A percentile compares a stretch with the other conserved stretches of the same genome.
Conservation (phyloP, 768 basidiomycete genomes). For the Suillus weaverae region DNA sequence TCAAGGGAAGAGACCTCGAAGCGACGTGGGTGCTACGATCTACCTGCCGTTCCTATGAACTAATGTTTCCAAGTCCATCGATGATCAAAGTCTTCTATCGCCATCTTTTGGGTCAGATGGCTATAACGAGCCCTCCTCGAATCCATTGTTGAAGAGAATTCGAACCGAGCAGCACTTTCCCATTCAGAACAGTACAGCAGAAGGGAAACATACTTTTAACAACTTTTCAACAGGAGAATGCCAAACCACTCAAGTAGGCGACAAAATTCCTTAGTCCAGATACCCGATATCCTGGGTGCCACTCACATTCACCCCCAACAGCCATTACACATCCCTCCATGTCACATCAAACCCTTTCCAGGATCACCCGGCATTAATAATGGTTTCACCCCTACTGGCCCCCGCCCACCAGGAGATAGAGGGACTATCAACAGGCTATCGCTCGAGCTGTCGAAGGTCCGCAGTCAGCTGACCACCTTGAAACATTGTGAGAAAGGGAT, state of each 20-base stretch:
- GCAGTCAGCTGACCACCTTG: constrained; percentile 22
- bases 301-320: background rate
- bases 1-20: constrained; percentile 3
- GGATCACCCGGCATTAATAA: background rate
- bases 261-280: background rate
- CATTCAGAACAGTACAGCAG: background rate
- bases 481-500: constrained; percentile 26
- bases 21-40: background rate
- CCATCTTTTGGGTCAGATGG: background rate
- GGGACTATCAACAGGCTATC: constrained; percentile 16
- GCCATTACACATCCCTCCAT: background rate
- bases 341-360: background rate
- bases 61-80: background rate
- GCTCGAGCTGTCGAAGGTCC: constrained; percentile 30
- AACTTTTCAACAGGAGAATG: background rate
- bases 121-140: background rate
- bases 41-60: background rate
- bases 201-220: background rate
- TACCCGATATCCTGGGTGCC: background rate
- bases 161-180: background rate
- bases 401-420: background rate
- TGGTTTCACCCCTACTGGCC: background rate
- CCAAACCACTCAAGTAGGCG: background rate
- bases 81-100: background rate
- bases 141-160: background rate